phyloP scores from a whole-genome alignment of 148 eudicot genomes.

The Fallopia convolvulus region DNA sequence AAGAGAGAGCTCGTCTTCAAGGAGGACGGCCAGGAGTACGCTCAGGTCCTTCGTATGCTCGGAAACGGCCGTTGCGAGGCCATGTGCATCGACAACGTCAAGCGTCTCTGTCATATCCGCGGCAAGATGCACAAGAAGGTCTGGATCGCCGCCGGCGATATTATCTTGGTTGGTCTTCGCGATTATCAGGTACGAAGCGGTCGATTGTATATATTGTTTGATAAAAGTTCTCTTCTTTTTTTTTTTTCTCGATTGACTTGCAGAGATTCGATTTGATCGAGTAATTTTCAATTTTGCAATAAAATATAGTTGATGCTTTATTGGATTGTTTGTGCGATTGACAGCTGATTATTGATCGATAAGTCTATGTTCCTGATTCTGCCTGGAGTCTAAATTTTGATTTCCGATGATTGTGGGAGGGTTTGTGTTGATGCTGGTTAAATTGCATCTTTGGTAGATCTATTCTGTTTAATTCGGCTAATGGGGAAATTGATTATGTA shows the following conservation, averaged over 20 bases:
- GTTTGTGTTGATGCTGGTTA: not conserved
- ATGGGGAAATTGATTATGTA: not conserved
- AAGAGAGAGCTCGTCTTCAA: slow-evolving; percentile 79
- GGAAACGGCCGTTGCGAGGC: slow-evolving; percentile 77
- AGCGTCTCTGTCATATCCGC: slow-evolving; percentile 76
- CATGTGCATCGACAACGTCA: slow-evolving; percentile 63
- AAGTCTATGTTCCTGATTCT: not conserved
- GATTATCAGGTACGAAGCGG: slow-evolving; percentile 56
- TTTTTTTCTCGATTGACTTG: not conserved
- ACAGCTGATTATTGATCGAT: not conserved
- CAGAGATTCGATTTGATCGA: not conserved
- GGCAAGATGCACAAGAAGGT: slow-evolving; percentile 98
- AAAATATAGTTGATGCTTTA: not conserved
- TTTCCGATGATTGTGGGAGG: too few relatives aligned
- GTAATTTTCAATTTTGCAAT: not conserved
- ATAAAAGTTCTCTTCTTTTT: not conserved
- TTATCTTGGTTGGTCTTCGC: slow-evolving; percentile 71
- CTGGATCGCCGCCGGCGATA: slow-evolving; percentile 93
- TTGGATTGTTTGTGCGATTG: not conserved
- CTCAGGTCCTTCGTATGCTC: slow-evolving; percentile 74
- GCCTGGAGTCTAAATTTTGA: not conserved
- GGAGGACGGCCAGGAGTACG: slow-evolving; percentile 82
- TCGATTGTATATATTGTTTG: not conserved
- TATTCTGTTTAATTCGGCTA: not conserved
- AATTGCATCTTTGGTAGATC: not conserved